Evolutionary conservation across 208 protist species (phyloP), one percentile per base, ranked within the genome.

Genomic region (Leishmania gerbilli): DNA sequence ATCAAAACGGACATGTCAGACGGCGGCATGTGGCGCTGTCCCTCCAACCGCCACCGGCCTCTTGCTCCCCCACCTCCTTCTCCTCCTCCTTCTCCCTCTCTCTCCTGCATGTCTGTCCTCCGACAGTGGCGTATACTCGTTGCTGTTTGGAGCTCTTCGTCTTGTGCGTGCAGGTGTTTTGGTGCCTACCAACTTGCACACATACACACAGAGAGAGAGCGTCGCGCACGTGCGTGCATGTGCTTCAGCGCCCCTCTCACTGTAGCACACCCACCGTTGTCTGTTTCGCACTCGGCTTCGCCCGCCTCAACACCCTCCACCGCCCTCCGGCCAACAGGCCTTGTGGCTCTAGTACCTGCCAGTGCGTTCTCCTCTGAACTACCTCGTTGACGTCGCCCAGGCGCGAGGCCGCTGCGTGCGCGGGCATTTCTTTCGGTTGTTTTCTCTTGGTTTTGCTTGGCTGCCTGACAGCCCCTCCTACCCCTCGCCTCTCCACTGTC

Each of bases 351-450:
- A 71, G 67, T 11, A 15, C 42, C 71, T 34, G 42, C n/a, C 40
- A 60, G 15, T 7, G 42, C 71, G 62, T 74, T 82, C 49, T 65
- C 24, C 69, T 78, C 60, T 64, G 71, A 82, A 65, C 60, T 82
- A 24, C 53, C 15, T 15, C 67, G 34, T 19, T 21, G 21, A 69
- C 64, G 17, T 69, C 42, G 24, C 15, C 17, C 21, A 69, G 64
- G 17, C n/a, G 13, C 64, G 34, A 40, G 4, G 15, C 34, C 5
- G 64, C 37, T 40, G 64, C 34, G 64, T 69, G 34, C 19, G 17
- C n/a, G 17, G 37, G 37, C 34, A 27, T 42, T 42, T 45, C 11
- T 40, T 69, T 69, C 40, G 17, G 11, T 40, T 67, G 21, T 72
- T 4, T 42, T 37, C 69, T n/a, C 11, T 47, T 19, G 6, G 4